Base-by-base conservation (phyloP, 2,329 filamentous ascomycete genomes). In the Penicillium sp. region DNA sequence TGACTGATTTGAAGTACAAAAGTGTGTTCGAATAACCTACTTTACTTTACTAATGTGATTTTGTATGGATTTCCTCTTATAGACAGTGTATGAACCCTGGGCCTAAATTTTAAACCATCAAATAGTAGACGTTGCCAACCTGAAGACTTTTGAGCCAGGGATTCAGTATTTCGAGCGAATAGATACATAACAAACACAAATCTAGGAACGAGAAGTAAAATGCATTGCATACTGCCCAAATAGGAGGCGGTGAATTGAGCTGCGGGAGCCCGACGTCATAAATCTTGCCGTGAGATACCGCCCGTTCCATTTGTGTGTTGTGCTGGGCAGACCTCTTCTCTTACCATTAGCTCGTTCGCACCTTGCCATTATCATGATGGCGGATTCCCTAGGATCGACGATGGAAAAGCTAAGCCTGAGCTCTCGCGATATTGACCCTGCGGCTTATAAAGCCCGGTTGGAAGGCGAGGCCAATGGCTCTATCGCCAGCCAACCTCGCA, bases 401-500 rank as follows among this genome's bases (percentile, higher is more conserved):
- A 59, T 75, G 57, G 60, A 61, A 2, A 53, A 66, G 38, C 58
- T 74, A 50, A 61, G 54, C 38, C 50, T 74, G 47, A 61, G 58
- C 27, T 57, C 59, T 32, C 61, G 67, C 21, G 36, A 46, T 22
- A 44, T 70, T 3, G 62, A 62, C 31, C 61, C 62, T 18, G 45
- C 61, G 34, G 56, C 56, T 8, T 66, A 72, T 39, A 67, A 72
- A 55, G 54, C 63, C 11, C 66, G 64, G 34, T 60, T 74, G 21
- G 59, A 55, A 14, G 69, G 67, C 18, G 66, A 70, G 48, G 65
- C 70, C 49, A 63, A 61, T 43, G 67, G 65, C 11, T 57, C 59
- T 18, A 62, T 66, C 31, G 60, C 68, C 65, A 75, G 60, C 69
- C 74, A 61, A 43, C 73, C 76, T 45, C 75, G 73, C 55, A 77